Evolutionary conservation across 768 basidiomycete genomes (phyloP).

Genomic region (Peribolospora kevripleyi): DNA sequence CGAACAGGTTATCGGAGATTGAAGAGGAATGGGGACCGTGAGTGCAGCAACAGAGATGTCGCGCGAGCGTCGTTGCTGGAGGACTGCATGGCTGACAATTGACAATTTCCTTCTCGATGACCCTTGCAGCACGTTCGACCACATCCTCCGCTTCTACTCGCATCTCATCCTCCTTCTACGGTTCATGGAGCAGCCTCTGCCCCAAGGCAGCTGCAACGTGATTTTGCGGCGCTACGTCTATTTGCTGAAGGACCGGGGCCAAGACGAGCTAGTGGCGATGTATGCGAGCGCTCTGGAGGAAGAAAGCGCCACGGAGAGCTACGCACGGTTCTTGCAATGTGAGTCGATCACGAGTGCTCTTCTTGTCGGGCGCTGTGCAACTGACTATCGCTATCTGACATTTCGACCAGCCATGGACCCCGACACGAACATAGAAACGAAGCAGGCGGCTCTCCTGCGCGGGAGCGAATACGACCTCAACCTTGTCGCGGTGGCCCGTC

Average conservation of each 20-base stretch:
- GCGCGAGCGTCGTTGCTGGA: neutral
- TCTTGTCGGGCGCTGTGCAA: neutral
- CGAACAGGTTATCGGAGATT: too few species aligned
- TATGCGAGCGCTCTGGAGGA: slow-evolving; percentile 78
- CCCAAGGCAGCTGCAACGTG: slow-evolving; percentile 46
- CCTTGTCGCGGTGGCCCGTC: slow-evolving; percentile 48
- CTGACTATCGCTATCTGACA: neutral
- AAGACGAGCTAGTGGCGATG: slow-evolving; percentile 60
- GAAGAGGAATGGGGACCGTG: too few species aligned
- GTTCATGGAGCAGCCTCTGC: slow-evolving; percentile 30
- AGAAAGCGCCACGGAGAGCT: slow-evolving; percentile 66
- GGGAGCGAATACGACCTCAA: slow-evolving; percentile 70
- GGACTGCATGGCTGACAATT: neutral
- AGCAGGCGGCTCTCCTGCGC: slow-evolving; percentile 42
- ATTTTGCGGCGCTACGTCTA: slow-evolving; percentile 73
- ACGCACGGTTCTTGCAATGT: slow-evolving; percentile 60
- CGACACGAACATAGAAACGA: slow-evolving; percentile 27
- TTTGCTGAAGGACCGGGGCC: slow-evolving; percentile 59
- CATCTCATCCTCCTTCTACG: slow-evolving; percentile 75
- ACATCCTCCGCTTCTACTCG: slow-evolving; percentile 48
- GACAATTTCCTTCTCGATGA: neutral
- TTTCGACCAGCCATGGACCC: slow-evolving; percentile 17
- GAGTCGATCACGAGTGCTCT: slow-evolving; percentile 4
- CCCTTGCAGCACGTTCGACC: slow-evolving; percentile 8
- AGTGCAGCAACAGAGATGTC: neutral